A percentile compares a stretch with the other conserved stretches of the same genome.
Conservation (phyloP, 1,284 basidiomycete species). For the Cryptococcus sp. region DNA sequence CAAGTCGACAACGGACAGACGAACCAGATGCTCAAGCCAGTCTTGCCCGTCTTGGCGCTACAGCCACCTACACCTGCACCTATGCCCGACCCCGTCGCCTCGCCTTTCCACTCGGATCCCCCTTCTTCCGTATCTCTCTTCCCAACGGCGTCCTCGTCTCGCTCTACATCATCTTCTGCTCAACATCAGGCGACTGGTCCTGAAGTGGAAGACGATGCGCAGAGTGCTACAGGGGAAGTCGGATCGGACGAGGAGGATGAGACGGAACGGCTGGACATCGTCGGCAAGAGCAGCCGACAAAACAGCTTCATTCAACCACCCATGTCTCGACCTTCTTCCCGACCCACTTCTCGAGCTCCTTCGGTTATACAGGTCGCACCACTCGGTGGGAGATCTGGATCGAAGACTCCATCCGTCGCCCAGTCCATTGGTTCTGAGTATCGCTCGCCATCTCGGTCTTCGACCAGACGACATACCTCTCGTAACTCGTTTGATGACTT, state of each 20-base stretch:
- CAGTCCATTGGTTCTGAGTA: conserved; percentile 6
- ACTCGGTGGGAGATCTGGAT: not conserved
- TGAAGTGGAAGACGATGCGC: conserved; percentile 15
- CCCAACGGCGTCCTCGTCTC: not conserved
- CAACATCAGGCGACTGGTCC: not conserved
- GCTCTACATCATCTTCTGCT: not conserved
- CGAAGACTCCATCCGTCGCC: not conserved
- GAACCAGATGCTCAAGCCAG: not conserved
- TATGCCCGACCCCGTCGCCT: conserved; percentile 16
- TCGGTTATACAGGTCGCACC: not conserved
- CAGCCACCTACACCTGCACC: conserved; percentile 37
- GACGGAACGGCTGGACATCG: conserved; percentile 4
- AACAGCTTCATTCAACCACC: conserved; percentile 1
- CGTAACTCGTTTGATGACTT: conserved; percentile 23
- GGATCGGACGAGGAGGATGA: conserved; percentile 27
- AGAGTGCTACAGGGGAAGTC: conserved; percentile 21
- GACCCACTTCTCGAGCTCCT: not conserved
- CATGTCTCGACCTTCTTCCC: conserved; percentile 5
- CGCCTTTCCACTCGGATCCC: conserved; percentile 25
- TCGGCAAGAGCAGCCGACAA: conserved; percentile 1
- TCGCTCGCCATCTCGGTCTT: conserved; percentile 12
- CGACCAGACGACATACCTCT: conserved; percentile 2
- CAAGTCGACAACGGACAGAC: not conserved
- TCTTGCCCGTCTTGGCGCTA: conserved; percentile 8
- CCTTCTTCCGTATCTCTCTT: not conserved